phyloP scores from a whole-genome alignment of 2,329 filamentous ascomycete species.

The Cercospora nicotianae region DNA sequence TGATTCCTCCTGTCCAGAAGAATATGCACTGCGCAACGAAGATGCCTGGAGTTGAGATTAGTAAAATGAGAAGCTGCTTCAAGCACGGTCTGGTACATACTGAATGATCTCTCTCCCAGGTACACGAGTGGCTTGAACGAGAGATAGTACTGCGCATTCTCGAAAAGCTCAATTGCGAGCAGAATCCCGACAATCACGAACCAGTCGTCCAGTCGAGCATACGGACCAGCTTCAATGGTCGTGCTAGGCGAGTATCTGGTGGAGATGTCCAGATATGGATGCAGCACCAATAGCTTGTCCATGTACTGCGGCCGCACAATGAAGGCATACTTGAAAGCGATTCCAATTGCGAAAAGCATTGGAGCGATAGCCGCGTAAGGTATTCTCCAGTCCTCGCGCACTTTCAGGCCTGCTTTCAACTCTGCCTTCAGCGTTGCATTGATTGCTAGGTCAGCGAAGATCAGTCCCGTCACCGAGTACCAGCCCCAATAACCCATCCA shows the following conservation, averaged over 20 bases:
- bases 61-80: background rate
- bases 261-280: slow-evolving; percentile 33
- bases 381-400: slow-evolving; percentile 26
- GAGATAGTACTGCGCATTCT: slow-evolving; percentile 21
- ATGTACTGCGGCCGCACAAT: slow-evolving; percentile 30
- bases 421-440: slow-evolving; percentile 25
- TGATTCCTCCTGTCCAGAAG: slow-evolving; percentile 36
- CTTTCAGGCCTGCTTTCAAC: slow-evolving; percentile 26
- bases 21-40: slow-evolving; percentile 34
- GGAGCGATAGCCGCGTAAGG: slow-evolving; percentile 26
- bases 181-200: slow-evolving; percentile 34
- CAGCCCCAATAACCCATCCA: slow-evolving; percentile 38
- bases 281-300: slow-evolving; percentile 32
- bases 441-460: slow-evolving; percentile 32
- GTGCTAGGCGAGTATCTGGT: slow-evolving; percentile 20
- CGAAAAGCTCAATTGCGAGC: slow-evolving; percentile 28
- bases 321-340: slow-evolving; percentile 34
- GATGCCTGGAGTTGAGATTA: slow-evolving; percentile 26
- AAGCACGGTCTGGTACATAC: slow-evolving; percentile 21
- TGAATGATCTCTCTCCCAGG: slow-evolving; percentile 34
- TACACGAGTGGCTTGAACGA: slow-evolving; percentile 30
- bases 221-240: slow-evolving; percentile 28
- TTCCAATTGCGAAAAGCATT: slow-evolving; percentile 21
- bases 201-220: slow-evolving; percentile 34
- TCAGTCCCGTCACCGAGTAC: slow-evolving; percentile 33